Evolutionary conservation across 2,329 filamentous ascomycete species (phyloP), one percentile per base, ranked within the genome.

Genomic region (Chaetoscypha palmicola): DNA sequence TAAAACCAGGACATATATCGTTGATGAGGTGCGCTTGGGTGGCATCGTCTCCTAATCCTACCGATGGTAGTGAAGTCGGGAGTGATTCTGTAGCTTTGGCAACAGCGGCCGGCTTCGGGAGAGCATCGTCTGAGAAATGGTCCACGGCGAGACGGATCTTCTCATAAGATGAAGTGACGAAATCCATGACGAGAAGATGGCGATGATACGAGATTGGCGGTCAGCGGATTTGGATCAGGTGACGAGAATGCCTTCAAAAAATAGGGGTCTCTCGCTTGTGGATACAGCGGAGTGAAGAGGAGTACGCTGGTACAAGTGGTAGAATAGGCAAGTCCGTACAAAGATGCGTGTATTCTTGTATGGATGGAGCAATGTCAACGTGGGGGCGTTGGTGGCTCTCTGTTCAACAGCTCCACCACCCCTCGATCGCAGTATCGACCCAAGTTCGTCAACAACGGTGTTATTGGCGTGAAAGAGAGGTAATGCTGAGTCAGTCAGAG

Each of bases 21-120:
- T 65, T 49, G 4, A 63, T 51, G 3, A 76, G 54, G 52, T 76
- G 73, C 5, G 59, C 50, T 35, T 66, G 60, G 4, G 66, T 65
- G 24, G 59, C 55, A 48, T 64, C 56, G 11, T 69, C 56, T 11
- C 73, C 73, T 2, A 69, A 53, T 5, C 73, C 73, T 4, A 49
- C 39, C 0, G 47, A 21, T 8, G 68, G 63, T 2, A 76, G 57
- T 1, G 52, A 54, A 2, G 51, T 28, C n/a, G 58, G 56, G 11
- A 76, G 57, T 3, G 49, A 50, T 4, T 52, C 20, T 2, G 44
- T 44, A 26, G 55, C 56, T 5, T 50, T 41, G 9, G 33, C 16
- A 9, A 63, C 47, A 19, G 51, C 30, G 28, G 46, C 19, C 19
- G 43, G 19, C 7, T 54, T 30, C 8, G 61, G 61, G 10, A 62